These are phyloP conservation scores for Fusarium phyllophilum DNA, from an alignment of 2,329 filamentous ascomycete genomes.

Conservation along the genomic window DNA sequence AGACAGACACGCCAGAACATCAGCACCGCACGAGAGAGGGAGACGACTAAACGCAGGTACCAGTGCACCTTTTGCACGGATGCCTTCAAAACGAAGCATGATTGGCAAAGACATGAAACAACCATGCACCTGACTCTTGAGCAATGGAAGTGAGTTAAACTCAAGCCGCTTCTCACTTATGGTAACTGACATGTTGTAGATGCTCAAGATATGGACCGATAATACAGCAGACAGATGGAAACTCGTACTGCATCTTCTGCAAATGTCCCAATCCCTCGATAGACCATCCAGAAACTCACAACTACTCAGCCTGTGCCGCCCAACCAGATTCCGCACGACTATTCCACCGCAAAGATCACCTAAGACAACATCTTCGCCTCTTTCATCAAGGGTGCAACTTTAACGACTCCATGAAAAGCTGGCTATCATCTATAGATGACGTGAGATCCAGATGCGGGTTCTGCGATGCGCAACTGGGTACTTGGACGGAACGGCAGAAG, in stretches of 20 bases:
- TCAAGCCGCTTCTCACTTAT: fast-evolving
- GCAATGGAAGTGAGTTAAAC: neutral
- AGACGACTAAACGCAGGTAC: neutral
- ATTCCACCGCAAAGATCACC: neutral
- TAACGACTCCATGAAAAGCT: neutral
- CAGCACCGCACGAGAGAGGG: neutral
- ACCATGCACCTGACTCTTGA: neutral
- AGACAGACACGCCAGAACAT: neutral
- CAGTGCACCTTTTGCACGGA: neutral
- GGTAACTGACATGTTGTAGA: neutral
- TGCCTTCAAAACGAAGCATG: neutral
- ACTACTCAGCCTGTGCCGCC: neutral
- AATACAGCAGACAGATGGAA: neutral
- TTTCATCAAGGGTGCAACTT: neutral
- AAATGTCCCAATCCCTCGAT: neutral
- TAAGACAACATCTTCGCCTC: neutral
- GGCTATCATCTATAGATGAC: neutral
- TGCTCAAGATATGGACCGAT: neutral
- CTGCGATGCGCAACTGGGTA: neutral
- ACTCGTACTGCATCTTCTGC: neutral
- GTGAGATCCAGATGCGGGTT: neutral
- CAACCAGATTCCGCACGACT: neutral
- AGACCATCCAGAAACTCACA: neutral
- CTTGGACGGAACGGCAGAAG: neutral
- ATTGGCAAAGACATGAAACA: neutral